These are phyloP conservation scores for Phytophthora pseudosyringae DNA, from an alignment of 352 stramenopile species.

Conservation along the genomic window DNA sequence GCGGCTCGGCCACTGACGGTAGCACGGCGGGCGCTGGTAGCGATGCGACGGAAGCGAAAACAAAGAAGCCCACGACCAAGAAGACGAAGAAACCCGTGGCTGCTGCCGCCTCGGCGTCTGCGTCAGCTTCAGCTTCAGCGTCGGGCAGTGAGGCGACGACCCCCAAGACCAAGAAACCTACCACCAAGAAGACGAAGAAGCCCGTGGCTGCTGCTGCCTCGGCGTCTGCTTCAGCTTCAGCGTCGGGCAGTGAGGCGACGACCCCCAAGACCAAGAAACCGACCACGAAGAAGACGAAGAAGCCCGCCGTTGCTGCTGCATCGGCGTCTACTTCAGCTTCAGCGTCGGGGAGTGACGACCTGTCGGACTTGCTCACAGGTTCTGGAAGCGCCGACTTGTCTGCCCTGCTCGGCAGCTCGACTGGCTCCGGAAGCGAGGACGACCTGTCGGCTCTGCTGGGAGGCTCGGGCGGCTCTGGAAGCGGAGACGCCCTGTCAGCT, in stretches of 20 bases:
- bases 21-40: slow-evolving; percentile 12
- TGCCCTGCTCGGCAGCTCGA: slow-evolving; percentile 16
- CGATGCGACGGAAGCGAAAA: not conserved
- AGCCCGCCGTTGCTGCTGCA: not conserved
- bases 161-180: not conserved
- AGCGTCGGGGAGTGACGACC: slow-evolving; percentile 19
- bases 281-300: slow-evolving; percentile 8
- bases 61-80: not conserved
- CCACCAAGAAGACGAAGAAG: slow-evolving; percentile 11
- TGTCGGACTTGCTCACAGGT: not conserved
- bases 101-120: not conserved
- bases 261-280: not conserved
- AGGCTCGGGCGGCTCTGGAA: not conserved
- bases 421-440: slow-evolving; percentile 17
- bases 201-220: not conserved
- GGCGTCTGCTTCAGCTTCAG: slow-evolving; percentile 1
- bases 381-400: slow-evolving; percentile 10
- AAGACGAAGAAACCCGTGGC: slow-evolving; percentile 10
- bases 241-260: slow-evolving; percentile 8
- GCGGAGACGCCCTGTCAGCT: not conserved
- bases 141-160: slow-evolving; percentile 6
- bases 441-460: slow-evolving; percentile 7
- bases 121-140: no score
- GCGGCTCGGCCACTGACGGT: not conserved
- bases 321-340: not conserved